Percentiles rank a stretch among this genome's conserved stretches.
Conservation (phyloP, 805 yeast species). For the Blastobotrys peoriensis region DNA sequence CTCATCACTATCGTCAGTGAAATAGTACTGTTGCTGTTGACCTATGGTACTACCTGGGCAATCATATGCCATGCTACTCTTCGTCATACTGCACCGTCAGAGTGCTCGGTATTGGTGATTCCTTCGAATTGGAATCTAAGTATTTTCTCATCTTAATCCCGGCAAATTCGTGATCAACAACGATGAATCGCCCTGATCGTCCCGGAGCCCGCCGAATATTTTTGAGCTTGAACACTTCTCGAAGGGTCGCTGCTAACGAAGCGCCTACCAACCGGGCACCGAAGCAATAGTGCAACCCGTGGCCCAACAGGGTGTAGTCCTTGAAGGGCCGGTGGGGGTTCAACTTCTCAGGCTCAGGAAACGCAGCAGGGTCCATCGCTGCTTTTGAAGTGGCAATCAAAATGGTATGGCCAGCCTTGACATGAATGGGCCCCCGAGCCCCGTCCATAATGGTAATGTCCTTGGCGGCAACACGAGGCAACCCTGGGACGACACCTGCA, state of each 20-base stretch:
- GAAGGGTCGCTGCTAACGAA: constrained; percentile 2
- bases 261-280: constrained; percentile 5
- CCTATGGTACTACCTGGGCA: no score
- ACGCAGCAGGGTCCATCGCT: constrained; percentile 4
- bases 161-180: constrained; percentile 4
- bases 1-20: no score
- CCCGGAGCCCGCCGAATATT: constrained; percentile 4
- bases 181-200: not conserved
- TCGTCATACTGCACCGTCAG: constrained; percentile 1
- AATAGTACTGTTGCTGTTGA: no score
- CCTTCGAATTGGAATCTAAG: constrained; percentile 2
- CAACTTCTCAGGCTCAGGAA: constrained; percentile 4
- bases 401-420: constrained; percentile 2
- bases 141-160: constrained; percentile 3
- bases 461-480: constrained; percentile 2
- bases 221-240: constrained; percentile 4
- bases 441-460: constrained; percentile 2
- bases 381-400: constrained; percentile 4
- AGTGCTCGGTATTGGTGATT: constrained; percentile 4
- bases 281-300: constrained; percentile 3
- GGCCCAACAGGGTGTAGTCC: constrained; percentile 3
- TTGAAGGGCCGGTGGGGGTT: constrained; percentile 3
- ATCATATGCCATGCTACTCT: no score
- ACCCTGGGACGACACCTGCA: constrained; percentile 4
- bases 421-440: constrained; percentile 1